Evolutionary conservation across 1,284 basidiomycete genomes (phyloP), one percentile per base, ranked within the genome.

Genomic region (Leccinum pachyderme): DNA sequence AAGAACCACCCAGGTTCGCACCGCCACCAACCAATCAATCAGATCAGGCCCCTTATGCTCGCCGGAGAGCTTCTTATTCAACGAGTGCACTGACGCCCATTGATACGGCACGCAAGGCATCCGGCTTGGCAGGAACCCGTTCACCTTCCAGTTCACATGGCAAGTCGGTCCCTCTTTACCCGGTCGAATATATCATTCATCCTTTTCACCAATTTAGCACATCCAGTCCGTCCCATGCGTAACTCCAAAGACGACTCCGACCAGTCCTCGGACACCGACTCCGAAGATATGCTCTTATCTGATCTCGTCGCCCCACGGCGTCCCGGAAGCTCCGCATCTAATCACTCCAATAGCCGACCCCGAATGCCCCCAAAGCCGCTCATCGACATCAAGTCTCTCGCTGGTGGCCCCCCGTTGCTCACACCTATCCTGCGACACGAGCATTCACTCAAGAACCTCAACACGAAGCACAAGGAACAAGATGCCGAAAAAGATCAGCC

Each of bases 331-430:
- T 70, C 72, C 47, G 72, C 66, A 61, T 86, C 75, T 62, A 65
- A 57, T 58, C 60, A 46, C 56, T 72, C 53, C 66, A 64, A 60
- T 59, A 67, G 57, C 22, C 67, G 64, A 32, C 60, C 63, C 35
- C 69, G 72, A 28, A 63, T 66, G 49, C 74, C 73, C 11, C 31
- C 68, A 11, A 80, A 78, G 59, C 81, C 81, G 0, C 70, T 82
- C 25, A 80, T 82, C 25, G 81, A 82, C 56, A 76, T 81, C 54
- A 73, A 70, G n/a, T 61, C 65, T 7, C 51, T 75, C 15, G 59
- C 65, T 9, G 62, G 63, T 45, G 55, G 59, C n/a, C 64, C 65
- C 35, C 72, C 73, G 7, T 47, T 72, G 8, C 56, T 64, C 18
- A 62, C 59, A 32, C 68, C 69, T n/a, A 60, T 63, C 45, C 48